Base-by-base conservation (phyloP, 306 rosid genomes). In the Quercus parvula region DNA sequence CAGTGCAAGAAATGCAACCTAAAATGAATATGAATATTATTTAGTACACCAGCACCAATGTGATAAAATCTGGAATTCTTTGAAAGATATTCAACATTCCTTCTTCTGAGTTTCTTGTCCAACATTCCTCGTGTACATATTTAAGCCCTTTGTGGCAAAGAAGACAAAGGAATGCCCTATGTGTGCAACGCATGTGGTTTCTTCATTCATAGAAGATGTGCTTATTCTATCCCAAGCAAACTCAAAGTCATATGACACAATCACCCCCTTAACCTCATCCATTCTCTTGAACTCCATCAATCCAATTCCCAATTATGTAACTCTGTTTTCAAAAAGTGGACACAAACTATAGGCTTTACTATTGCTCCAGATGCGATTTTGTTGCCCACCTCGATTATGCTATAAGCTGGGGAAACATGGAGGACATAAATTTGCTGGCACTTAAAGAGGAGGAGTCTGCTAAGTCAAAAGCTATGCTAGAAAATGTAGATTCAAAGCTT, bases 401-500 rank as follows among this genome's bases (percentile, higher is more conserved):
- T 33, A 33, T 1, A 0, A 0, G 0, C 2, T 0, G 0, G 1
- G 0, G 44, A 35, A 35, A 35, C 44, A 35, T 6, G 2, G 44
- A 35, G 44, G 9, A 35, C 44, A 35, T 35, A 35, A 35, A 35
- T 6, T 38, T 38, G 10, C 44, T 38, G 2, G 44, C 6, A 38
- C 9, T 38, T 38, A 38, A 38, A 38, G 10, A 38, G 44, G 44
- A 38, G 44, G 44, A 38, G 44, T 38, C 10, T 10, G 2, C 10
- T 9, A 2, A 38, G 44, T 6, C 10, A 38, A 38, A 38, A 38
- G 44, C 44, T 6, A 38, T 38, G 44, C 2, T 38, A 9, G 44
- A 38, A 38, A 38, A 38, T 38, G 44, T 6, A 38, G 44, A 38
- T 38, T 6, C 44, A 38, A 38, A 38, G 9, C 44, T 38, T 0